phyloP scores from a whole-genome alignment of 768 basidiomycete genomes.

The Tephrocybe rancida region DNA sequence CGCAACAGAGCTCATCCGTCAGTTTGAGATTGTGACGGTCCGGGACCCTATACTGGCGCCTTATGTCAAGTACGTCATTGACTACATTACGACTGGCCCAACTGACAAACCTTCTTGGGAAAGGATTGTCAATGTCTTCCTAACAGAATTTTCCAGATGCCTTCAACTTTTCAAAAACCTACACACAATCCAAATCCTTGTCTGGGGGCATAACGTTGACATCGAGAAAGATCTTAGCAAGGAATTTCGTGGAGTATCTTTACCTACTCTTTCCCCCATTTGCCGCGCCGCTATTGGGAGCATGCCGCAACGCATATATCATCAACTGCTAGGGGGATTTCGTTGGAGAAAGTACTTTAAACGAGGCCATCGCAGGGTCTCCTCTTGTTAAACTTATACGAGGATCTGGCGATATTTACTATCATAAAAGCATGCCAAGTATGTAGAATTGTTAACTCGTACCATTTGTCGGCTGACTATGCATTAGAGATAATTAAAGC shows the following conservation, averaged over 20 bases:
- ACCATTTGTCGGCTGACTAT: no score
- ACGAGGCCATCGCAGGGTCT: no score
- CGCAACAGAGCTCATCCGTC: conserved; percentile 15
- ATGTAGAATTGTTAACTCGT: no score
- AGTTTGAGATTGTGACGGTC: conserved; percentile 27
- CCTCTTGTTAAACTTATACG: no score
- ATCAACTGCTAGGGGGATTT: no score
- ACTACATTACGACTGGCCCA: conserved; percentile 15
- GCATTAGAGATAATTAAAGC: no score
- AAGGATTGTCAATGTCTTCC: conserved; percentile 7
- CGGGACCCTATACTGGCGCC: conserved; percentile 21
- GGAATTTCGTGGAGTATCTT: not conserved
- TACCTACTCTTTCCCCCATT: no score
- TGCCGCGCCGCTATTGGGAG: no score
- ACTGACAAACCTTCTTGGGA: conserved; percentile 13
- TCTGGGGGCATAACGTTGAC: not conserved
- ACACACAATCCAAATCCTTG: not conserved
- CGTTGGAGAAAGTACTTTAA: no score
- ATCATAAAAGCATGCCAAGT: no score
- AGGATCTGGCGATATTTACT: no score
- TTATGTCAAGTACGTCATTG: conserved; percentile 18
- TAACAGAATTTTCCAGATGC: not conserved
- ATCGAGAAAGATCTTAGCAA: not conserved
- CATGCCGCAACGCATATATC: no score
- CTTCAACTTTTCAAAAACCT: not conserved